Conservation (phyloP, 2,329 filamentous ascomycete genomes). For the Epichloe elymi region DNA sequence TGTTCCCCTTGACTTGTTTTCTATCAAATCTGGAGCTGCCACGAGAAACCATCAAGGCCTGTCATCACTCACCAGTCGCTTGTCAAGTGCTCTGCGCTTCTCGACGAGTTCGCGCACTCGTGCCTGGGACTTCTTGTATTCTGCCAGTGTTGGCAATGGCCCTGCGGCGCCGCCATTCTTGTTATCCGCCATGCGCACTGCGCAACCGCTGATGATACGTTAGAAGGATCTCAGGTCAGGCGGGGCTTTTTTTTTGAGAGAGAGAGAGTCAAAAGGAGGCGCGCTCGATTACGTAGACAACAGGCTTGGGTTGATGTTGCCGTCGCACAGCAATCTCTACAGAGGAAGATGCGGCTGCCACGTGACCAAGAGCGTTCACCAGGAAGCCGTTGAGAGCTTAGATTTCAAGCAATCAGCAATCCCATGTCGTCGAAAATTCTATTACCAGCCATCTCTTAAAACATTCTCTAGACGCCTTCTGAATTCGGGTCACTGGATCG, state of each 20-base stretch:
- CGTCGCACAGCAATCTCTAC: not conserved
- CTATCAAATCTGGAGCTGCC: not conserved
- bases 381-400: too few relatives aligned
- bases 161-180: constrained; percentile 14
- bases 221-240: not conserved
- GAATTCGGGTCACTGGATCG: too few relatives aligned
- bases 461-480: too few relatives aligned
- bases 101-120: constrained; percentile 35
- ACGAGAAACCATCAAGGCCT: not conserved
- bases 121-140: constrained; percentile 37
- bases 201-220: not conserved
- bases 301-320: not conserved
- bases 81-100: constrained; percentile 25
- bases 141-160: constrained; percentile 25
- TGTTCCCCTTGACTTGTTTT: not conserved
- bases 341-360: not conserved
- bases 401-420: too few relatives aligned
- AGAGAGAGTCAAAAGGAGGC: too few relatives aligned
- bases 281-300: not conserved
- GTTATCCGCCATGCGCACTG: constrained; percentile 21
- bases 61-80: constrained; percentile 21
- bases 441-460: too few relatives aligned
- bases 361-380: not conserved
- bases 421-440: too few relatives aligned
- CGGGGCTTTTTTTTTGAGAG: not conserved